Conservation (phyloP, 495 filamentous ascomycete genomes). For the Aspergillus sclerotioniger region DNA sequence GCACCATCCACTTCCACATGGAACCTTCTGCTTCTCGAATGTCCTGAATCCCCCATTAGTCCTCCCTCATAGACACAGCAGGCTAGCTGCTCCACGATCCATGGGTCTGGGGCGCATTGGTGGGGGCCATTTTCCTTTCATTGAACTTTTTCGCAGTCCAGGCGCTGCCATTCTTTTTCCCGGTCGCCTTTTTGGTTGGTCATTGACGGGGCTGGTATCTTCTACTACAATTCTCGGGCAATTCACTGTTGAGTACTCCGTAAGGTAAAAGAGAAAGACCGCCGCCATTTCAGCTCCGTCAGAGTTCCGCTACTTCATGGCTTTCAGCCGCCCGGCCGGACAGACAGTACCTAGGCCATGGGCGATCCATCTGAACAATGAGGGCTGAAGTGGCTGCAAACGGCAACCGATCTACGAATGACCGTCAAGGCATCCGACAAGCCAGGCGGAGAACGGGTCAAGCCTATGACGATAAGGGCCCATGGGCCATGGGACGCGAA, state of each 20-base stretch:
- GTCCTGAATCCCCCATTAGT: background rate
- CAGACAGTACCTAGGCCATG: conserved; percentile 5
- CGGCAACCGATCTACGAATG: conserved; percentile 27
- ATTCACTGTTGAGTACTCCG: no score
- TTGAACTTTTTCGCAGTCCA: conserved; percentile 10
- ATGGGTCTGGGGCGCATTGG: conserved; percentile 30
- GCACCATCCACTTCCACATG: conserved; percentile 1
- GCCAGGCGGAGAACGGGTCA: conserved; percentile 21
- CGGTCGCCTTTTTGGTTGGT: background rate
- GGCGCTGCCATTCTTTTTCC: background rate
- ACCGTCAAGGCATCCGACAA: conserved; percentile 12
- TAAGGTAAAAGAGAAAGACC: no score
- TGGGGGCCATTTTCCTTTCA: conserved; percentile 20
- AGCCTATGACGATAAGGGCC: conserved; percentile 27
- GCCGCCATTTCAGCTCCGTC: no score
- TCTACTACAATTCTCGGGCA: no score
- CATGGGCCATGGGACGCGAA: conserved; percentile 25
- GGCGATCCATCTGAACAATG: conserved; percentile 21
- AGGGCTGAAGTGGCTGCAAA: conserved; percentile 21
- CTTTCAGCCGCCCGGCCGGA: background rate
- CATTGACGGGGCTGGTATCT: background rate
- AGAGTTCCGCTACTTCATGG: no score
- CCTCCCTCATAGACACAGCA: conserved; percentile 9
- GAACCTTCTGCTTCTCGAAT: conserved; percentile 3
- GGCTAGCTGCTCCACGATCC: conserved; percentile 19